Evolutionary conservation across 306 rosid genomes (phyloP).

Genomic region (Leucaena leucocephala): DNA sequence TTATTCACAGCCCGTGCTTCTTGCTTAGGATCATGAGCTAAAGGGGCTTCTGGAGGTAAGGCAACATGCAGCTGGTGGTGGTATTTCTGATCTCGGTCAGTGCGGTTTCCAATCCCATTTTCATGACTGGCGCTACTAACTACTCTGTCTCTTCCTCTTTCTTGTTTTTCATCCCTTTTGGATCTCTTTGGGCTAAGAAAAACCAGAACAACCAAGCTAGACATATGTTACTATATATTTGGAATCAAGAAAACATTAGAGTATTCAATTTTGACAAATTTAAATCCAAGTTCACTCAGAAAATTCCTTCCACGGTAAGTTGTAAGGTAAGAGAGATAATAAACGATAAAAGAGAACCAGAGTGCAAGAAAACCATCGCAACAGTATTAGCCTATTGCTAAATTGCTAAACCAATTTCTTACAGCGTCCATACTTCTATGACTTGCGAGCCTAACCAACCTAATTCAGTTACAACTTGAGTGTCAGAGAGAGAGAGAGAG

Average conservation of each 20-base stretch:
- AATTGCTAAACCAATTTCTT: not conserved
- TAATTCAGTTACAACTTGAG: not conserved
- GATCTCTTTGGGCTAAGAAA: constrained; percentile 61
- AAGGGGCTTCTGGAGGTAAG: constrained; percentile 40
- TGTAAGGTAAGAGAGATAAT: not conserved
- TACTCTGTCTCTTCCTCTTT: constrained; percentile 43
- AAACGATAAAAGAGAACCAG: not conserved
- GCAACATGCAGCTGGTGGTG: constrained; percentile 41
- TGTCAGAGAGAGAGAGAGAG: not conserved
- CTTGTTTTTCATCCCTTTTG: constrained; percentile 66
- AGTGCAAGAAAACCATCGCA: not conserved
- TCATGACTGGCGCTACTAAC: constrained; percentile 37
- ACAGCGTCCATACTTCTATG: not conserved
- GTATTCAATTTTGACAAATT: not conserved
- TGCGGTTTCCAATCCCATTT: constrained; percentile 41
- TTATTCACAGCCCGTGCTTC: constrained; percentile 45
- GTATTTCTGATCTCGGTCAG: constrained; percentile 50
- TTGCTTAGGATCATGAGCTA: constrained; percentile 42
- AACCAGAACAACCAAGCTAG: constrained; percentile 26
- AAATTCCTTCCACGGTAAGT: not conserved
- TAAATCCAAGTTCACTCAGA: not conserved
- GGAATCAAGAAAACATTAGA: not conserved
- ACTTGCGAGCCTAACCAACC: not conserved
- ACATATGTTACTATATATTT: not conserved
- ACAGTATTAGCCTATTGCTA: not conserved